Evolutionary conservation across 176 grass and related monocot species (phyloP).

Genomic region (Oryza glumipatula): DNA sequence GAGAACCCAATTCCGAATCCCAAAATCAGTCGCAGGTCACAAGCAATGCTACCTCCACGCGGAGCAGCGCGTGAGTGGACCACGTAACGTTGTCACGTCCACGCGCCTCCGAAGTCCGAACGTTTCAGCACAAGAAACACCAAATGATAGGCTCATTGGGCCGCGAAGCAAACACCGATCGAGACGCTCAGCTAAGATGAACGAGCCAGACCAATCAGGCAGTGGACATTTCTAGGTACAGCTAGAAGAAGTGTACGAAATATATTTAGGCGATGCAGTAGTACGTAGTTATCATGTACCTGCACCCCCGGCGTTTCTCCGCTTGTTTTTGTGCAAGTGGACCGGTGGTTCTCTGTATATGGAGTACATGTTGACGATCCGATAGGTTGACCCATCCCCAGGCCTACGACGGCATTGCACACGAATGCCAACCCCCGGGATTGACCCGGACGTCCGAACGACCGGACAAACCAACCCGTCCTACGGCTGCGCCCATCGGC

Average conservation of each 20-base stretch:
- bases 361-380: neutral
- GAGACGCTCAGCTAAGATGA: neutral
- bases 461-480: neutral
- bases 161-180: neutral
- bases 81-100: neutral
- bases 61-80: neutral
- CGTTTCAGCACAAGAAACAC: slow-evolving; percentile 16
- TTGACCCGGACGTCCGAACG: neutral
- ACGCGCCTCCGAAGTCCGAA: neutral
- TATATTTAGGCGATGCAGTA: neutral
- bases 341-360: neutral
- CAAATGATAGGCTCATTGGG: neutral
- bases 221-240: neutral
- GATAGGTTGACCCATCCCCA: neutral
- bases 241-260: too few species aligned
- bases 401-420: neutral
- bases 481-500: neutral
- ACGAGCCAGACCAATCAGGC: neutral
- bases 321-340: neutral
- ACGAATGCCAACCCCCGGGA: neutral
- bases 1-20: neutral
- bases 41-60: neutral
- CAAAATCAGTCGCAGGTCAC: neutral
- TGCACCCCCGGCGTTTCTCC: neutral
- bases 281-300: neutral